Base-by-base conservation (phyloP, 768 basidiomycete species). In the Termitomyces sp. region DNA sequence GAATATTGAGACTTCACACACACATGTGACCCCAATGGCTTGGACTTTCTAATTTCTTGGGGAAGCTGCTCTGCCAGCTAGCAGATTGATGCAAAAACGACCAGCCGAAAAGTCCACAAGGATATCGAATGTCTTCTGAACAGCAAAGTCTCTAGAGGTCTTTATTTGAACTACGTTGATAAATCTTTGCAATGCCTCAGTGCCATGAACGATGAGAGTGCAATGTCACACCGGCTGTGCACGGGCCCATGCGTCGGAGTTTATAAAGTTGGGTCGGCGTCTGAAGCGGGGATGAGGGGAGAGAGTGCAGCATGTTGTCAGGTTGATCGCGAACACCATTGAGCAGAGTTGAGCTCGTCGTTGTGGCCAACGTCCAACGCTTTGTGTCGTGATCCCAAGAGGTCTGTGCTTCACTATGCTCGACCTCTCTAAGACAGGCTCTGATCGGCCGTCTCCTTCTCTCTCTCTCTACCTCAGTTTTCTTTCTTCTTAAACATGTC, bases 371-470 rank as follows among this genome's bases (percentile, higher is more conserved):
- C 75, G 72, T 68, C 66, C 68, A 70, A 58, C 73, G 71, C 72
- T 61, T 65, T 72, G 71, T 77, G 76, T 76, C 78, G 79, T 75
- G 79, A 79, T 80, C 76, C 76, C 79, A 84, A 87, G 88, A 92
- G 89, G 89, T 92, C 89, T 89, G 89, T 92, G 81, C 85, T 85
- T 85, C 84, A 82, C 85, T 83, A 90, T 91, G 89, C 88, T 84
- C 87, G 85, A 82, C 86, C 83, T 81, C 83, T 76, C 76, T 78
- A 81, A 77, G 75, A 78, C 80, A 81, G 83, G 77, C 84, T 83
- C 84, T 86, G 76, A 85, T 84, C 75, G 78, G 77, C 79, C 78
- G 69, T 81, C 76, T 75, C 79, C 71, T 68, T 71, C 73, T 76
- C 75, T 78, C 77, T 80, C 76, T 80, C 76, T 80, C 70, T 73